Percentiles rank a stretch among this genome's conserved stretches.
phyloP scores from a whole-genome alignment of 225 moss, liverwort and hornwort genomes.

The Lunularia cruciata region DNA sequence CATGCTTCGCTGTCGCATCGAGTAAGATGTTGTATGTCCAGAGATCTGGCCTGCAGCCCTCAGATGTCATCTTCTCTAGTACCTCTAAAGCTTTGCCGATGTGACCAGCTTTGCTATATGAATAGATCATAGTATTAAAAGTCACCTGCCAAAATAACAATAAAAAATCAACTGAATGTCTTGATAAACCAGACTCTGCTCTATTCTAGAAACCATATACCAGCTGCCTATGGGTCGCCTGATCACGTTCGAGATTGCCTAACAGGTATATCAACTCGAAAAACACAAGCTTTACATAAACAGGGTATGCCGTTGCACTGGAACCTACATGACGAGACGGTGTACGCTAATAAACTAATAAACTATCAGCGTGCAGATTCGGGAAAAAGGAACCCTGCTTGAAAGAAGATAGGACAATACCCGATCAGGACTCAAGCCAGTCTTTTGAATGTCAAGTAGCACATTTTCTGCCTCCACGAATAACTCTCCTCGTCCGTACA shows the following conservation, averaged over 20 bases:
- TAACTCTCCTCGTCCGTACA: constrained; percentile 71
- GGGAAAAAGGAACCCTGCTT: too few relatives aligned
- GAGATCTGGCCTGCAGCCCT: constrained; percentile 73
- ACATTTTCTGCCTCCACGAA: constrained; percentile 81
- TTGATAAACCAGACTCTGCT: too few relatives aligned
- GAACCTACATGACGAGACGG: too few relatives aligned
- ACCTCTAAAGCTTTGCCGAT: constrained; percentile 60
- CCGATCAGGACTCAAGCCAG: constrained; percentile 84
- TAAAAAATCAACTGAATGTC: too few relatives aligned
- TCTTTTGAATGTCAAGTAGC: constrained; percentile 74
- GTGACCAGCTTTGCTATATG: constrained; percentile 86
- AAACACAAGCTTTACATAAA: too few relatives aligned
- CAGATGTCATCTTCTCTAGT: constrained; percentile 60
- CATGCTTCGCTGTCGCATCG: constrained; percentile 72
- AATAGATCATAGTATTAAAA: constrained; percentile 88
- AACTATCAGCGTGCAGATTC: too few relatives aligned
- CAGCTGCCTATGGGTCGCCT: too few relatives aligned
- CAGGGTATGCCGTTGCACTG: too few relatives aligned
- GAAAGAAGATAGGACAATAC: constrained; percentile 40
- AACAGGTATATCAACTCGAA: too few relatives aligned
- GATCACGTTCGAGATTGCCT: too few relatives aligned
- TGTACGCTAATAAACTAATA: too few relatives aligned
- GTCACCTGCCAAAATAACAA: constrained; percentile 65
- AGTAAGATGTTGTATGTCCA: constrained; percentile 96
- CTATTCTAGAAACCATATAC: too few relatives aligned